These are phyloP conservation scores for Kwoniella mangroviensis DNA, from an alignment of 768 basidiomycete genomes.

Conservation along the genomic window DNA sequence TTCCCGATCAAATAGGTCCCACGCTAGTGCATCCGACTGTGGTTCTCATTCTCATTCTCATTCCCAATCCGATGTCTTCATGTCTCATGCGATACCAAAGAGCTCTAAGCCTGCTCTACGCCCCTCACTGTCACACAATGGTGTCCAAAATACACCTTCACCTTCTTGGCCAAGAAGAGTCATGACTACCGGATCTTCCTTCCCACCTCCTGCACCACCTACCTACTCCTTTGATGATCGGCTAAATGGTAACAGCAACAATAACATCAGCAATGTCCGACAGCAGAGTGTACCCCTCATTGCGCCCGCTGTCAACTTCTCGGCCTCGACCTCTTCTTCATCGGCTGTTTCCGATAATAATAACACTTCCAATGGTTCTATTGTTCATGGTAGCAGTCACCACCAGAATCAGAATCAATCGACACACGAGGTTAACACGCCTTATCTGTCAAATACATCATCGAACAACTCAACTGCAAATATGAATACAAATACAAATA, in stretches of 20 bases:
- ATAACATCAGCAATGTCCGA: slow-evolving; percentile 2
- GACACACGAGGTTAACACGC: slow-evolving; percentile 25
- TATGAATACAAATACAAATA: slow-evolving; percentile 10
- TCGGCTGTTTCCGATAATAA: slow-evolving; percentile 28
- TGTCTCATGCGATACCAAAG: slow-evolving; percentile 25
- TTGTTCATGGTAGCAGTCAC: slow-evolving; percentile 16
- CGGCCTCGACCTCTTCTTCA: slow-evolving; percentile 18
- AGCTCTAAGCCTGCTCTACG: slow-evolving; percentile 29
- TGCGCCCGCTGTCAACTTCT: slow-evolving; percentile 18
- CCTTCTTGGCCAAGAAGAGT: slow-evolving; percentile 30
- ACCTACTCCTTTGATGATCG: slow-evolving; percentile 3
- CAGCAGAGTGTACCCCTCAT: slow-evolving; percentile 11
- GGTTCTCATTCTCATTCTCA: slow-evolving; percentile 12
- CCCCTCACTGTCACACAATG: slow-evolving; percentile 33
- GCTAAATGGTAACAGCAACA: slow-evolving; percentile 2
- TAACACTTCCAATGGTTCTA: slow-evolving; percentile 6
- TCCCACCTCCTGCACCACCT: neutral
- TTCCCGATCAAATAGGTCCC: slow-evolving; percentile 17
- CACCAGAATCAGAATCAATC: slow-evolving; percentile 1
- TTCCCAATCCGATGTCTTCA: slow-evolving; percentile 33
- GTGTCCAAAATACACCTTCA: slow-evolving; percentile 14
- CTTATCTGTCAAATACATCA: slow-evolving; percentile 16
- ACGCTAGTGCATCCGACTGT: slow-evolving; percentile 22
- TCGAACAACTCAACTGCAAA: slow-evolving; percentile 1
- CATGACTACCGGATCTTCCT: slow-evolving; percentile 25